Evolutionary conservation across 768 basidiomycete genomes (phyloP), one percentile per base, ranked within the genome.

Genomic region (Phanerochaete carnosa): DNA sequence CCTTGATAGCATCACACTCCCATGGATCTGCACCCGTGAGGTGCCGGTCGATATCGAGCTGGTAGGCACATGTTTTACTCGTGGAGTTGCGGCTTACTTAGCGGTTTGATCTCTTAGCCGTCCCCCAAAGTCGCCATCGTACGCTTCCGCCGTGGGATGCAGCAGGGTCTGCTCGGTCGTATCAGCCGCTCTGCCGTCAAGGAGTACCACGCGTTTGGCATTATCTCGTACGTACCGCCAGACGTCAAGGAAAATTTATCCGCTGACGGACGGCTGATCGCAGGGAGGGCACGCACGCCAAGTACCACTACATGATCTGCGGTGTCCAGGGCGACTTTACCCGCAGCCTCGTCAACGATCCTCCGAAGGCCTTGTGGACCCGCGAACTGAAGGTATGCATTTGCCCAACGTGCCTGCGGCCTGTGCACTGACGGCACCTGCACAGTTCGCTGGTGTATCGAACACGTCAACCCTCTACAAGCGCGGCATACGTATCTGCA

Each of bases 171-270:
- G 29, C 78, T 92, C 33, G 85, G 85, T 23, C 83, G 90, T 58
- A 81, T 92, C 75, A 87, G 87, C 62, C 87, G 89, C 35, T 83
- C 83, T 22, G 79, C 86, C 32, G 79, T 91, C 63, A 83, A 85
- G 87, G 90, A 92, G 71, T 92, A 91, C 71, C 90, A 92, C 70
- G 88, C 89, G 32, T 92, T 92, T 62, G 90, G 89, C 56, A 86
- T 88, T 62, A 81, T 92, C 60, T 89, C 87, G 87, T 89, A 72
- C 25, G 86, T 68, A 15, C n/a, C 39, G 7, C 15, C 32, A 32
- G 35, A 4, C 50, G n/a, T n/a, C 8, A 12, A 19, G 39, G 11
- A 51, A n/a, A 2, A 23, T 19, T 56, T 33, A 43, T 33, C 46
- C 51, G 9, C 26, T 25, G 46, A 8, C 70, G 16, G 45, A 35